Base-by-base conservation (phyloP, 2,329 filamentous ascomycete genomes). In the Delphinella strobiligena region DNA sequence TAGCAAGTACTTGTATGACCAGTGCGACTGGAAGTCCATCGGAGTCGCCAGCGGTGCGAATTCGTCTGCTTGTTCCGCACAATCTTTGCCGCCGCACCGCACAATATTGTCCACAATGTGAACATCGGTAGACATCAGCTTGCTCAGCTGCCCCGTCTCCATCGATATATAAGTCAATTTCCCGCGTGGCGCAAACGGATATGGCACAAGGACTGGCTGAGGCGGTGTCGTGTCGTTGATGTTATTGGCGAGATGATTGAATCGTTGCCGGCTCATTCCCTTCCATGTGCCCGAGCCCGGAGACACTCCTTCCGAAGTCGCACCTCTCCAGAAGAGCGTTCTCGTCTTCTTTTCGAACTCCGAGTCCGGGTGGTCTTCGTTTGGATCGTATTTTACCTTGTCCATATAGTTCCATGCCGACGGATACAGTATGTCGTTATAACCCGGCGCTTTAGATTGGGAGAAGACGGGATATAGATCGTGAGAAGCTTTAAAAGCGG, bases 381-480 rank as follows among this genome's bases (percentile, higher is more conserved):
- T 66, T 18, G 72, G 69, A 0, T 61, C 52, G 37, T 74, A 73
- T 45, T 61, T 60, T 10, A 66, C 67, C 52, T 75, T 76, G 44
- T 74, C 70, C 43, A 74, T 58, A 47, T 78, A 78, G 49, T 75
- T 76, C 72, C 72, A 76, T 0, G 71, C 58, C 49, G 69, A 65
- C 0, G 85, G 84, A 38, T 87, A 80, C 16, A 88, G 60, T 24
- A 93, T 83, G 54, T 93, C 85, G 46, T 72, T 75, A 60, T 83
- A 89, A 4, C 78, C 77, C 33, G 73, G 68, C 1, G 79, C 75
- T 50, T 85, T 86, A 36, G 76, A 79, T 42, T 82, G 71, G 45
- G 82, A 82, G 60, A 91, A 91, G 9, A 91, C 64, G 0, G 85
- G 85, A 2, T 82, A 60, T 3, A 91, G 66, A 15, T 78, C 67